These are phyloP conservation scores for Periconia digitata DNA, from an alignment of 2,329 filamentous ascomycete species.

Conservation along the genomic window DNA sequence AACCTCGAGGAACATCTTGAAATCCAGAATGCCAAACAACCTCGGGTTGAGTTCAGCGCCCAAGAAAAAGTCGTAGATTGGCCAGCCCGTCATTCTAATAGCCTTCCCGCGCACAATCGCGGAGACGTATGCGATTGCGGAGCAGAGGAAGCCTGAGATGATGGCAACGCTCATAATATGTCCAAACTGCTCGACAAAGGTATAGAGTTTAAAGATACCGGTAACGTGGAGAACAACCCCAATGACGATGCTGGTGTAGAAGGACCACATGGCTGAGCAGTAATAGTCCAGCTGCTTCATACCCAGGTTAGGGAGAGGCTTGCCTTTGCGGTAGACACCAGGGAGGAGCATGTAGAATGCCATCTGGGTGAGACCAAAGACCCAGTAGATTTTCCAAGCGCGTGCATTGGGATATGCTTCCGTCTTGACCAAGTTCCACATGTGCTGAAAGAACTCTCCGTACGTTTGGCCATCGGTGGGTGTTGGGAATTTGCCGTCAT, in stretches of 20 bases:
- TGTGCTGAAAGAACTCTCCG: constrained; percentile 69
- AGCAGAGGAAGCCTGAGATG: constrained; percentile 81
- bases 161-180: constrained; percentile 92
- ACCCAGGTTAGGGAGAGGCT: constrained; percentile 78
- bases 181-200: constrained; percentile 91
- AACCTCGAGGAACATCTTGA: constrained; percentile 96
- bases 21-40: constrained; percentile 81
- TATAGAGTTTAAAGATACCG: constrained; percentile 86
- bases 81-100: constrained; percentile 87
- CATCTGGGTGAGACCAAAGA: constrained; percentile 83
- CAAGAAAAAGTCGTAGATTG: constrained; percentile 89
- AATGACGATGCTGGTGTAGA: constrained; percentile 80
- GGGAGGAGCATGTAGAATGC: constrained; percentile 82
- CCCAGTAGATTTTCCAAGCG: constrained; percentile 95
- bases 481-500: constrained; percentile 77
- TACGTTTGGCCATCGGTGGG: constrained; percentile 67
- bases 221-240: constrained; percentile 75
- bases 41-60: constrained; percentile 84
- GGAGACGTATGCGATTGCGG: constrained; percentile 82
- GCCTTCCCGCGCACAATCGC: constrained; percentile 77
- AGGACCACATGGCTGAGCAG: constrained; percentile 85
- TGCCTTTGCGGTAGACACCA: constrained; percentile 84
- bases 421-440: constrained; percentile 74
- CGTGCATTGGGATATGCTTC: constrained; percentile 80
- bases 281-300: constrained; percentile 91